These are phyloP conservation scores for Puccinia coronata DNA, from an alignment of 1,284 basidiomycete species.

Conservation along the genomic window DNA sequence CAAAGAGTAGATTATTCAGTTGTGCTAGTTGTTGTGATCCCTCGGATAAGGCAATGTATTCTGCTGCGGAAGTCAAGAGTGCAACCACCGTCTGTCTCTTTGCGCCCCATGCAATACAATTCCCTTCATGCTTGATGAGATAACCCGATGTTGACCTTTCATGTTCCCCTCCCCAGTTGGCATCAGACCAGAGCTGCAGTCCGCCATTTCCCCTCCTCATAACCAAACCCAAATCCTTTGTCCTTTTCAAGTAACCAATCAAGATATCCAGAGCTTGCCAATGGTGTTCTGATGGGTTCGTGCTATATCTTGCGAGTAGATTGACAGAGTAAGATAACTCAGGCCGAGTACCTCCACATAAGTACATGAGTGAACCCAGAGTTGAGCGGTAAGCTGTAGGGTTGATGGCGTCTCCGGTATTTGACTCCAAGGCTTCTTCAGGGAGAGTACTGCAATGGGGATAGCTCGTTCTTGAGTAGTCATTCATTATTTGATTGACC, in stretches of 20 bases:
- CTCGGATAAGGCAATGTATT: background rate
- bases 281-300: background rate
- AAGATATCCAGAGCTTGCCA: constrained; percentile 11
- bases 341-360: background rate
- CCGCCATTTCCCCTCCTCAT: too few species aligned
- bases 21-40: too few species aligned
- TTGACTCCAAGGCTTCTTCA: background rate
- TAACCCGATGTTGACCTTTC: background rate
- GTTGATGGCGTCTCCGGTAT: background rate
- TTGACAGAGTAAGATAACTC: constrained; percentile 15
- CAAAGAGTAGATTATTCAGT: too few species aligned
- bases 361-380: background rate
- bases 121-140: background rate
- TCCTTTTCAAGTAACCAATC: background rate
- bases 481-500: background rate
- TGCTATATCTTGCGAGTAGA: background rate
- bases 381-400: background rate
- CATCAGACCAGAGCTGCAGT: constrained; percentile 4
- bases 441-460: background rate
- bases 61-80: background rate
- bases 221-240: background rate
- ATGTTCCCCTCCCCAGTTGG: constrained; percentile 34
- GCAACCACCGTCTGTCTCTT: constrained; percentile 11
- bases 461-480: background rate
- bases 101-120: background rate